A percentile compares a stretch with the other conserved stretches of the same genome.
phyloP scores from a whole-genome alignment of 305 asterid species.

The Petunia hybrid region DNA sequence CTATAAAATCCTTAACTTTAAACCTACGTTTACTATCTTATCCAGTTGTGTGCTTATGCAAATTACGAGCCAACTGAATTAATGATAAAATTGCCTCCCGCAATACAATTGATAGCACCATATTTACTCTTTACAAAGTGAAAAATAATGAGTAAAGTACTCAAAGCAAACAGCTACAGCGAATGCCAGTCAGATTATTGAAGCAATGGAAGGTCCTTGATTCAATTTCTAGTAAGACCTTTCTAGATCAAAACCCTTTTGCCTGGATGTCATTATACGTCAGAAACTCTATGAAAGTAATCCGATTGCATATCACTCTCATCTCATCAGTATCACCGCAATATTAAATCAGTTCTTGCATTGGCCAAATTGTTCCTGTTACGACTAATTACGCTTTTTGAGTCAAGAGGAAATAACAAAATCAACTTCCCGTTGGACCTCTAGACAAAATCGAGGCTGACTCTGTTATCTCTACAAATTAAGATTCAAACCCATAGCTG shows the following conservation, averaged over 20 bases:
- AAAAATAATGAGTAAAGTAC: not conserved
- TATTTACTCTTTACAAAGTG: not conserved
- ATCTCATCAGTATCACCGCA: not conserved
- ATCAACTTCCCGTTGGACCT: constrained; percentile 16
- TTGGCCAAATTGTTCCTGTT: constrained; percentile 6
- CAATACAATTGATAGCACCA: constrained; percentile 2
- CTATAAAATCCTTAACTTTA: constrained; percentile 7
- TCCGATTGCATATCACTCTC: constrained; percentile 15
- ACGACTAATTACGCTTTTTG: not conserved
- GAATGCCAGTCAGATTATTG: not conserved
- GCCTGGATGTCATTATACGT: constrained; percentile 2
- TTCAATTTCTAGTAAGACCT: not conserved
- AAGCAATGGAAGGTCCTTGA: constrained; percentile 24
- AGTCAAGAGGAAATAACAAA: not conserved
- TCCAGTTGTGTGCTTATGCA: not conserved
- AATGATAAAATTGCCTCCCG: constrained; percentile 8
- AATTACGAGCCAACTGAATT: constrained; percentile 3
- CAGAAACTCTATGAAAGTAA: constrained; percentile 13
- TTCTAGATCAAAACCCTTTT: not conserved
- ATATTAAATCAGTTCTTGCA: constrained; percentile 13
- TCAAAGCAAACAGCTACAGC: not conserved
- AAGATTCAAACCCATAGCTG: not conserved
- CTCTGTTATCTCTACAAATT: not conserved
- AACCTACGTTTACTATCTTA: not conserved
- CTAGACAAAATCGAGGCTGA: constrained; percentile 7